Evolutionary conservation across 2,329 filamentous ascomycete species (phyloP), one percentile per base, ranked within the genome.

Genomic region (Ophiostoma tasmaniense): DNA sequence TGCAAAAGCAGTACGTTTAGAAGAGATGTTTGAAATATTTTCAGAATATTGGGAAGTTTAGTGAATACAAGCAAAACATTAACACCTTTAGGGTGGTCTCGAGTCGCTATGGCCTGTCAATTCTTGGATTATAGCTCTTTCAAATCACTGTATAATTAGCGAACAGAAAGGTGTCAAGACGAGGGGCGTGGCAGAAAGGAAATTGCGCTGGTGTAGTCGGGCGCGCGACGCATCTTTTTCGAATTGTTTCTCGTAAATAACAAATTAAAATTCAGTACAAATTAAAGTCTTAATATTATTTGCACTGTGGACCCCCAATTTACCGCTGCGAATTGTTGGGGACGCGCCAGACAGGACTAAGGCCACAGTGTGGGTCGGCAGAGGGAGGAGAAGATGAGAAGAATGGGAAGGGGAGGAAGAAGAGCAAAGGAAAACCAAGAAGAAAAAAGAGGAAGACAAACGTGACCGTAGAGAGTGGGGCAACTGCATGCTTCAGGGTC

Each of bases 101-200:
- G 1, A 11, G 8, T 45, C 3, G 33, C 7, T 11, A 55, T 1
- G 22, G 50, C 50, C 3, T 13, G 8, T 13, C 2, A 5, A 5
- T 5, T 4, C 33, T 1, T 2, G 8, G 1, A 33, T 33, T 35
- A n/a, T 7, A 62, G 33, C 20, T 3, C 11, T 17, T 3, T 2
- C 1, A n/a, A 64, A 37, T 37, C 10, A 13, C 61, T 13, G 61
- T 64, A 30, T 5, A 13, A 64, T 35, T 64, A 64, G 61, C 3
- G 25, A 30, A 28, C 5, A 17, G 55, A 61, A 61, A 33, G 5
- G 55, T 55, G 50, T 55, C 50, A 8, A 55, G 50, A 55, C 55
- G 55, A 61, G 55, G 55, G 55, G 55, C 55, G 55, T 28, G 55
- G 25, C 25, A 30, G 55, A 61, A 61, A 61, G 25, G 55, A 61